Percentiles rank a stretch among this genome's conserved stretches.
Conservation (phyloP, 2,329 filamentous ascomycete species). For the Domatiomyces globalis region DNA sequence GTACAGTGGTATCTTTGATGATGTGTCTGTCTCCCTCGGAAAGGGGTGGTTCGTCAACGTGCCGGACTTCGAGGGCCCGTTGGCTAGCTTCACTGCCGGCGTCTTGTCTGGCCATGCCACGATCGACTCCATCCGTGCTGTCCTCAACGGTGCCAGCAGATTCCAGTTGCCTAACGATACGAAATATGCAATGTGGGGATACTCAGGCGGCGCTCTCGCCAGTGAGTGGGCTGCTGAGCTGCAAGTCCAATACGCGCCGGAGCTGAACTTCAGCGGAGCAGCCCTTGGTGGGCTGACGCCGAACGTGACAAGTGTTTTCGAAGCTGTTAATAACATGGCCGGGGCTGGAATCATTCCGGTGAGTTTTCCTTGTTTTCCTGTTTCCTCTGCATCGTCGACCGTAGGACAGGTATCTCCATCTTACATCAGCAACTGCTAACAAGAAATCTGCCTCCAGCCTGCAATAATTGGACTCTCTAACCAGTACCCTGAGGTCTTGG, state of each 20-base stretch:
- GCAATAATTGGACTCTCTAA: slow-evolving; percentile 16
- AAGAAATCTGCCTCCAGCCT: neutral
- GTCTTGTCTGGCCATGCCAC: slow-evolving; percentile 31
- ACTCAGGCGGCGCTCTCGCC: slow-evolving; percentile 41
- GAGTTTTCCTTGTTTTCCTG: slow-evolving; percentile 11
- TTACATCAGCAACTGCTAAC: neutral
- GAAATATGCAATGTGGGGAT: slow-evolving; percentile 38
- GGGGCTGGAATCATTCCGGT: slow-evolving; percentile 26
- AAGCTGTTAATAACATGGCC: slow-evolving; percentile 21
- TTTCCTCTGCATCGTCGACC: too few relatives aligned
- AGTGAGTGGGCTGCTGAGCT: slow-evolving; percentile 41
- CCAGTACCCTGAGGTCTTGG: slow-evolving; percentile 17
- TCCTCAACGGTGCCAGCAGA: slow-evolving; percentile 21
- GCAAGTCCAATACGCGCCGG: slow-evolving; percentile 39
- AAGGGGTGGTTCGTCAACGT: slow-evolving; percentile 35
- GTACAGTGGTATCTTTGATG: slow-evolving; percentile 11
- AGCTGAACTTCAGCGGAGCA: slow-evolving; percentile 35
- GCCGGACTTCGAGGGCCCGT: slow-evolving; percentile 35
- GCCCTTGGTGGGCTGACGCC: slow-evolving; percentile 37
- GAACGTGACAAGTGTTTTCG: slow-evolving; percentile 27
- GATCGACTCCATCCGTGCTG: slow-evolving; percentile 32
- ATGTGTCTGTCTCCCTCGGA: slow-evolving; percentile 26
- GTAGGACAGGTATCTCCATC: too few relatives aligned
- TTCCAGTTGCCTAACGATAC: neutral
- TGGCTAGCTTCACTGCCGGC: slow-evolving; percentile 31